Evolutionary conservation across 495 filamentous ascomycete genomes (phyloP), one percentile per base, ranked within the genome.

Genomic region (Penicillium goetzii): DNA sequence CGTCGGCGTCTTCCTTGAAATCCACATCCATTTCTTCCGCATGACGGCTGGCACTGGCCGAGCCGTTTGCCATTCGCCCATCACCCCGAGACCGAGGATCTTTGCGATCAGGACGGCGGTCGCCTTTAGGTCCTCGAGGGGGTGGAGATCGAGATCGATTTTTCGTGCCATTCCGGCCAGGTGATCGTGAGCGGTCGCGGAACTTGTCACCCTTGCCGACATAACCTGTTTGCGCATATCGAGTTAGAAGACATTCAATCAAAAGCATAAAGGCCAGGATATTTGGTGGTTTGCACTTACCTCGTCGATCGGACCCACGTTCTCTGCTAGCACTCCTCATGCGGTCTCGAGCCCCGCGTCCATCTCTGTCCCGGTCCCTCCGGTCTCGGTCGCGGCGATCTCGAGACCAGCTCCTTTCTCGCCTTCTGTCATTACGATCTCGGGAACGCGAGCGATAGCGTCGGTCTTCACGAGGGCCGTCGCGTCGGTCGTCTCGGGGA

Each of bases 1-100:
- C 83, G 17, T 81, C 83, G 49, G 80, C 84, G 72, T 85, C 81
- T 73, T 76, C 81, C 51, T 80, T 76, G 62, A 73, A 72, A 58
- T 79, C 78, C 68, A 72, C 68, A 49, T 72, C 79, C 77, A 76
- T 78, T 56, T 73, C 73, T n/a, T 80, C 76, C n/a, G 76, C 74
- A 10, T 78, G 28, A 15, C 21, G 64, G 19, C 28, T 56, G 41
- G 47, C 45, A n/a, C 66, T 70, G 26, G 66, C n/a, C 26, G 54
- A 38, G 21, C 74, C 74, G 68, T 74, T 75, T 25, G 71, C 54
- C 32, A 71, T 65, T 54, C 64, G 64, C 33, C 58, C 60, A 61
- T 64, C 68, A 23, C 68, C 67, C 25, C 61, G 65, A 6, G 68
- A 58, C 45, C 72, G 68, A 23, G 61, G 36, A 15, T 78, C 75